Conservation (phyloP, 148 eudicot species). For the Linanthus parryae region DNA sequence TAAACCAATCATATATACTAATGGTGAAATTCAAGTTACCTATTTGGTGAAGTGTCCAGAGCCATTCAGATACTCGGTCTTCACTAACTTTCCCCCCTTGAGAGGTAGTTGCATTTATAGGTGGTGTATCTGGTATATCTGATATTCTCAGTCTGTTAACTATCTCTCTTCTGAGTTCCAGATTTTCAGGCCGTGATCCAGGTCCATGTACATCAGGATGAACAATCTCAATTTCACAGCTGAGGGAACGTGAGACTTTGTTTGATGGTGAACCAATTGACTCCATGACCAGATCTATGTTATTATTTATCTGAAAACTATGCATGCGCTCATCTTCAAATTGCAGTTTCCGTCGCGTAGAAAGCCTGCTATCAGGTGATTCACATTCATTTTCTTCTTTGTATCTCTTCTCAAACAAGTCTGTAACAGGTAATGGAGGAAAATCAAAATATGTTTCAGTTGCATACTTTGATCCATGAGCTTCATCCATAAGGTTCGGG, state of each 20-base stretch:
- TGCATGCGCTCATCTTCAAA: conserved; percentile 51
- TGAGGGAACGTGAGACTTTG: conserved; percentile 21
- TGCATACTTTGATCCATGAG: conserved; percentile 35
- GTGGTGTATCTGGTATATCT: conserved; percentile 51
- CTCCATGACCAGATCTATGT: conserved; percentile 73
- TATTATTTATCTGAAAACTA: conserved; percentile 63
- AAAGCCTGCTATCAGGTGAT: conserved; percentile 32
- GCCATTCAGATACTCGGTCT: conserved; percentile 94
- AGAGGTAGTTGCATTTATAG: conserved; percentile 30
- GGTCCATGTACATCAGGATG: conserved; percentile 26
- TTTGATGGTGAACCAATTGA: conserved; percentile 39
- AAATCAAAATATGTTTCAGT: conserved; percentile 62
- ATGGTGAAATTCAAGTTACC: conserved; percentile 33
- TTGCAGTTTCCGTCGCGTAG: conserved; percentile 32
- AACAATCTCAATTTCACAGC: conserved; percentile 44
- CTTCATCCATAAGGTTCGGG: conserved; percentile 35
- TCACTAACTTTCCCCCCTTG: conserved; percentile 33
- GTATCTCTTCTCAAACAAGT: conserved; percentile 62
- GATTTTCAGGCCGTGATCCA: conserved; percentile 28
- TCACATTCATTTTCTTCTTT: conserved; percentile 33
- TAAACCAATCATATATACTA: conserved; percentile 1
- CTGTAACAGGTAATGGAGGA: conserved; percentile 81
- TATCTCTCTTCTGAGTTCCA: conserved; percentile 44
- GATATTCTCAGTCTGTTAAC: conserved; percentile 54
- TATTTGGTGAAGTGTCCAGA: conserved; percentile 92